These are phyloP conservation scores for Lotus japonicus DNA, from an alignment of 306 rosid species.

Conservation along the genomic window DNA sequence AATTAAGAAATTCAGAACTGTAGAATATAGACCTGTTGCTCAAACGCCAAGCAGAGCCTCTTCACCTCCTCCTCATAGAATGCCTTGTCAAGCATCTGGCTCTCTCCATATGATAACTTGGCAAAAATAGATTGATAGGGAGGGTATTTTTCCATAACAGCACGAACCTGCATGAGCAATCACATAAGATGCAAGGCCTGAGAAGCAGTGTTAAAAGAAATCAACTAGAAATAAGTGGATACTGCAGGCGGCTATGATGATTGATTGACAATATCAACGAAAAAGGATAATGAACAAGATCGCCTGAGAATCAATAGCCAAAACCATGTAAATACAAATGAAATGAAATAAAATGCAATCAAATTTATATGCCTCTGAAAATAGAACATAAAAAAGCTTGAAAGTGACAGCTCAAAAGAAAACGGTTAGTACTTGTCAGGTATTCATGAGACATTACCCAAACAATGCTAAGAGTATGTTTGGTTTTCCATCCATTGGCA, in stretches of 20 bases:
- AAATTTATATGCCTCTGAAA: neutral
- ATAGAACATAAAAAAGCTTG: neutral
- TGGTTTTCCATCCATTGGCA: too few species aligned
- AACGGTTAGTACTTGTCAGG: neutral
- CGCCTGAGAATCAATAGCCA: neutral
- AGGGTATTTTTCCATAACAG: constrained; percentile 88
- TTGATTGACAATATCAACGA: neutral
- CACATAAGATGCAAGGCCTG: constrained; percentile 5
- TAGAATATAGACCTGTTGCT: constrained; percentile 68
- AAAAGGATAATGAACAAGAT: neutral
- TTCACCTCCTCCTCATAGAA: constrained; percentile 99
- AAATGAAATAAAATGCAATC: neutral
- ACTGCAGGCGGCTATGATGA: neutral
- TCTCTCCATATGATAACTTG: constrained; percentile 88
- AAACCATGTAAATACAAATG: neutral
- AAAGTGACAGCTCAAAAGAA: neutral
- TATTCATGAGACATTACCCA: neutral
- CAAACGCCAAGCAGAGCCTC: constrained; percentile 90
- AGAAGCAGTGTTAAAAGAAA: neutral
- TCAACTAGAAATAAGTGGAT: neutral
- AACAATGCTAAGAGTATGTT: neutral
- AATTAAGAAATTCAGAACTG: neutral
- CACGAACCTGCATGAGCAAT: constrained; percentile 61
- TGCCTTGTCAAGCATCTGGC: constrained; percentile 97
- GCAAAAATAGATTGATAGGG: constrained; percentile 91